Evolutionary conservation across 176 grass and related monocot species (phyloP).

Genomic region (Cenchrus fungigraminus): DNA sequence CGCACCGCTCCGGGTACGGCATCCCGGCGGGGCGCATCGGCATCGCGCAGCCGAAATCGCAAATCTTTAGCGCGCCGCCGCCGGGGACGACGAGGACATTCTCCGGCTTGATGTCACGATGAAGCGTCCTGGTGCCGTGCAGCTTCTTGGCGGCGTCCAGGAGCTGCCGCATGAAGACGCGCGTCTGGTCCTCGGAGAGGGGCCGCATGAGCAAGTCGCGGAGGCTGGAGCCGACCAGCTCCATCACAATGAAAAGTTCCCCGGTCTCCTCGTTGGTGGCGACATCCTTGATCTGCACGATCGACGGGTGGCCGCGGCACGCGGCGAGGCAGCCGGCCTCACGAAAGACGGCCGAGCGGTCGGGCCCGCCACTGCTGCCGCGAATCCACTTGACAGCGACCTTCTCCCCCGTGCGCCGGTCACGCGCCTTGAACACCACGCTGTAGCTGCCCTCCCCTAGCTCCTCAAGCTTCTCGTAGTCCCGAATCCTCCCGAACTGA

Average conservation of each 20-base stretch:
- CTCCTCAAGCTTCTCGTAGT: accelerated
- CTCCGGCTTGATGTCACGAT: constrained; percentile 71
- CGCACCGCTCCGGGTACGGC: background rate
- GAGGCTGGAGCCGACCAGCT: background rate
- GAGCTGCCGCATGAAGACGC: background rate
- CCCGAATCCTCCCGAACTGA: no score
- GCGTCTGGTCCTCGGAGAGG: background rate
- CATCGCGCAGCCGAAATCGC: constrained; percentile 1
- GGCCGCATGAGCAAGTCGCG: background rate
- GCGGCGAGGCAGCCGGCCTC: background rate
- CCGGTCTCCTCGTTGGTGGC: background rate
- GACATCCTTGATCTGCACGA: background rate
- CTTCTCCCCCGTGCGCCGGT: background rate
- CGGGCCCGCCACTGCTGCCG: no score
- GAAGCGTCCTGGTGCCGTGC: background rate
- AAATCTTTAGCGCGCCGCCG: constrained; percentile 32
- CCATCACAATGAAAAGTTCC: background rate
- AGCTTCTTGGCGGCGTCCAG: background rate
- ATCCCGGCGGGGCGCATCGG: background rate
- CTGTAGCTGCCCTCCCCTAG: background rate
- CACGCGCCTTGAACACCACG: background rate
- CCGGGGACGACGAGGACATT: constrained; percentile 42
- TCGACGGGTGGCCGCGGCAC: background rate
- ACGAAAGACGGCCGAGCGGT: background rate
- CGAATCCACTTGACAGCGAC: background rate